Base-by-base conservation (phyloP, 768 basidiomycete genomes). In the Amanita jacksonii region DNA sequence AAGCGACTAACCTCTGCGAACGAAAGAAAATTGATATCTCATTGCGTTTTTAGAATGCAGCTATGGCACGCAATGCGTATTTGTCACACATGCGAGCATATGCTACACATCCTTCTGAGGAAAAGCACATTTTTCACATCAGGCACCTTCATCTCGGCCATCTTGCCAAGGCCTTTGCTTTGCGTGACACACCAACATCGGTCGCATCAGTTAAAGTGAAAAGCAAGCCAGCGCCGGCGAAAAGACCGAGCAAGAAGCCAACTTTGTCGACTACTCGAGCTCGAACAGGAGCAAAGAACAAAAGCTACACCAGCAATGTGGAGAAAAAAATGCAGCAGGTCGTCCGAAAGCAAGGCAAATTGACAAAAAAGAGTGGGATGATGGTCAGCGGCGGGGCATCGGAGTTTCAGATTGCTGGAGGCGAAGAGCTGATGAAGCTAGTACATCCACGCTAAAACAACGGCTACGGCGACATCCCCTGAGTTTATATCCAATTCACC, bases 71-170 rank as follows among this genome's bases (percentile, higher is more conserved):
- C 22, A 83, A 74, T 53, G 96, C 92, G 0, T 99, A 84, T 65
- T 69, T 79, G 27, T 96, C 94, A 0, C 91, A 94, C 60, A 80
- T 97, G 68, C 77, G 94, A 43, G 96, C 96, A 0, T 99, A 98
- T 61, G 85, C 96, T 23, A 99, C 96, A 0, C 96, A 99, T 64
- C 93, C 96, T 0, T 76, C 85, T 12, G 80, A 82, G 48, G 96
- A 98, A 62, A 99, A 98, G 57, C 81, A 90, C 51, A 88, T 98
- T 41, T 99, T 99, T 69, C 93, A 98, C 62, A 81, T 97, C 47
- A 85, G 85, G 12, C 79, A 94, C 57, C 72, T 98, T 7, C 96
- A 99, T 57, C 74, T 96, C 34, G 96, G 96, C 1, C 96, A 99
- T 66, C 64, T 90, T 36, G 90, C 92, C 12, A 93, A 94, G 62